Evolutionary conservation across 352 stramenopile genomes (phyloP), one percentile per base, ranked within the genome.

Genomic region (Pythium insidiosum): DNA sequence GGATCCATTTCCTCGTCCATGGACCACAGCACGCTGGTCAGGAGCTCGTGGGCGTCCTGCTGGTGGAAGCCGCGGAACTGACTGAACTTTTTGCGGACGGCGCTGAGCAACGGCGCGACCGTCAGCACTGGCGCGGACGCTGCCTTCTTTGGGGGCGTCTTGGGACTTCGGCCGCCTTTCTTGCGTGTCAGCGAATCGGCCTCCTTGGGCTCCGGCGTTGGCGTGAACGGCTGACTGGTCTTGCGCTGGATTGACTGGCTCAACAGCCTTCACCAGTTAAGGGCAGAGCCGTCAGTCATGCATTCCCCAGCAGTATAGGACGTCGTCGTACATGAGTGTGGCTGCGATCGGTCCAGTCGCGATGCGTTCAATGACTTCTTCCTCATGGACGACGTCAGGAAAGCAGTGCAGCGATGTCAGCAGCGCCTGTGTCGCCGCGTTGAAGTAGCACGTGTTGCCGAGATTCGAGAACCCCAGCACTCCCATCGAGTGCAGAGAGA

Each of bases 31-130:
- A 99, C 69, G 49, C 84, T 96, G 6, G 69, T 64, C 9, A 99
- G 80, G 0, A 98, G 55, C 58, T 99, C 97, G 53, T 99, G 92
- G 5, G 92, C 84, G 56, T 99, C 96, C 37, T 99, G 96, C 68
- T 99, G 96, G 35, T 94, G 81, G 53, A 86, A 76, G 2, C 95
- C 95, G n/a, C 69, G 61, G 55, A 99, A 99, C 20, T 90, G 82
- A 5, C 79, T 68, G 58, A 97, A 97, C 24, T 87, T 86, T 19
- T 75, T 79, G 4, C 76, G 68, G 33, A 88, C 66, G 22, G 73
- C 74, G 38, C 75, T 84, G 15, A 88, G 62, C 16, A 88, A 28
- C 11, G 72, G 72, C 11, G 66, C 66, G 6, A 84, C 66, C 0
- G 72, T 84, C 16, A 84, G 41, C 18, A 84, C 62, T 3, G 68